A percentile compares a stretch with the other conserved stretches of the same genome.
Evolutionary conservation across 192 early-diverging fungal species (phyloP).

Genomic region (Geranomyces variabilis): DNA sequence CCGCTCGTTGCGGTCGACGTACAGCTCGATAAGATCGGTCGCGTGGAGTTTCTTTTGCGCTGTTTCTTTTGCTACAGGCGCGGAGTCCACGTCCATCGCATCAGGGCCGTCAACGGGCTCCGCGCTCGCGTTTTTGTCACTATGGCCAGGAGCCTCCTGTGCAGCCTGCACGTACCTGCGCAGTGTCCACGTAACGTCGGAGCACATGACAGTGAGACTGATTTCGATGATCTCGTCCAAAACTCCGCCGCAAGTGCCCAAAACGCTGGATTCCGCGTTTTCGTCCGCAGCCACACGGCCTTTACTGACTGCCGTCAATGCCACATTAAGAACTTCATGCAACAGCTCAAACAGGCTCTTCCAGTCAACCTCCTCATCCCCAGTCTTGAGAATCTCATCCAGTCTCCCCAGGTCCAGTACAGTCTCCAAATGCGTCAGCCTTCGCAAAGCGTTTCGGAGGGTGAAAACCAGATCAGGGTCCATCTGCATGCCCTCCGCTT

Average conservation of each 20-base stretch:
- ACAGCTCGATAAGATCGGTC: background rate
- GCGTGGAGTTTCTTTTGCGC: background rate
- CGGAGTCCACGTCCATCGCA: constrained; percentile 4
- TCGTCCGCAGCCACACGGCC: background rate
- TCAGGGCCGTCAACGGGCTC: background rate
- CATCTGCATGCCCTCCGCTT: background rate
- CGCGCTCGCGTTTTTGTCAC: background rate
- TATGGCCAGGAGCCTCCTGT: background rate
- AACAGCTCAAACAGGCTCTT: constrained; percentile 23
- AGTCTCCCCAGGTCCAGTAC: constrained; percentile 29
- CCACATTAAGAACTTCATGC: constrained; percentile 28
- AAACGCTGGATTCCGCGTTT: background rate
- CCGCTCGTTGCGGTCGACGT: constrained; percentile 6
- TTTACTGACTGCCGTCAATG: constrained; percentile 12
- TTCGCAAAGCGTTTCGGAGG: constrained; percentile 27
- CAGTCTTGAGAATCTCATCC: background rate
- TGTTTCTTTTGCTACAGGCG: background rate
- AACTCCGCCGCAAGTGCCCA: background rate
- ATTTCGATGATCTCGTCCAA: constrained; percentile 21
- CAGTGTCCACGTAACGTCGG: constrained; percentile 32
- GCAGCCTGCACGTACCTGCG: background rate
- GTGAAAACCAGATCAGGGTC: constrained; percentile 11
- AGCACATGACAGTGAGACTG: constrained; percentile 18
- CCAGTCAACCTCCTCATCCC: constrained; percentile 13
- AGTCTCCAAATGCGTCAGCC: constrained; percentile 15